phyloP scores from a whole-genome alignment of 768 basidiomycete genomes.

The Trametes coccinea region DNA sequence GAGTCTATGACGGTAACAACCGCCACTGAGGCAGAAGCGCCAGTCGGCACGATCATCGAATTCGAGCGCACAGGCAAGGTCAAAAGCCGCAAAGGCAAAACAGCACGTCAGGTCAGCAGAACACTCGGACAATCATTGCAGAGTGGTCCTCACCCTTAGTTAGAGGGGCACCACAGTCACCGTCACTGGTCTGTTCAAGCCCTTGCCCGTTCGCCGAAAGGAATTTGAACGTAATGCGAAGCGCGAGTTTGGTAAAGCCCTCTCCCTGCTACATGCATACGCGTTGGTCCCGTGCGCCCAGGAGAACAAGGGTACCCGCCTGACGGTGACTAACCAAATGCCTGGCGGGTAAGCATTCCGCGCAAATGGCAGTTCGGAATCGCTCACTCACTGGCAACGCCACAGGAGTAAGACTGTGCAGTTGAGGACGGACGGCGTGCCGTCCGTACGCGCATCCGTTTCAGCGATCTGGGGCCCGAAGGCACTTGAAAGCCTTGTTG shows the following conservation, averaged over 20 bases:
- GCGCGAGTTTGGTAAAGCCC: constrained; percentile 84
- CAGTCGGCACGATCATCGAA: constrained; percentile 79
- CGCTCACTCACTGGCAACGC: not conserved
- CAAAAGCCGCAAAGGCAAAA: constrained; percentile 49
- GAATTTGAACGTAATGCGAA: constrained; percentile 89
- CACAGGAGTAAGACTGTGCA: constrained; percentile 63
- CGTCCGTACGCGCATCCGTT: constrained; percentile 62
- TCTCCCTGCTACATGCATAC: constrained; percentile 83
- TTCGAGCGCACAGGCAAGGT: constrained; percentile 68
- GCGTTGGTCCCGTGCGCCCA: constrained; percentile 78
- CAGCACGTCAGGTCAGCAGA: constrained; percentile 70
- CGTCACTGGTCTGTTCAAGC: constrained; percentile 69
- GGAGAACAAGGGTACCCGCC: constrained; percentile 60
- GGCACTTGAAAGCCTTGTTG: constrained; percentile 69
- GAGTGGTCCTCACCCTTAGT: no score
- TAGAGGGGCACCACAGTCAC: constrained; percentile 87
- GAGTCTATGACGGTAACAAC: constrained; percentile 73
- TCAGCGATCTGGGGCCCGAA: constrained; percentile 85
- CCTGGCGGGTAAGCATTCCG: constrained; percentile 61
- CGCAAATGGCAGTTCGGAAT: constrained; percentile 1
- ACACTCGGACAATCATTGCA: no score
- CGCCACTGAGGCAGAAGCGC: constrained; percentile 65
- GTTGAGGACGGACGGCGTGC: constrained; percentile 69
- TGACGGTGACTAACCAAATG: constrained; percentile 69
- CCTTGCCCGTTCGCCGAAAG: constrained; percentile 88